phyloP scores from a whole-genome alignment of 129 eudicot genomes.

The Lonicera japonica region DNA sequence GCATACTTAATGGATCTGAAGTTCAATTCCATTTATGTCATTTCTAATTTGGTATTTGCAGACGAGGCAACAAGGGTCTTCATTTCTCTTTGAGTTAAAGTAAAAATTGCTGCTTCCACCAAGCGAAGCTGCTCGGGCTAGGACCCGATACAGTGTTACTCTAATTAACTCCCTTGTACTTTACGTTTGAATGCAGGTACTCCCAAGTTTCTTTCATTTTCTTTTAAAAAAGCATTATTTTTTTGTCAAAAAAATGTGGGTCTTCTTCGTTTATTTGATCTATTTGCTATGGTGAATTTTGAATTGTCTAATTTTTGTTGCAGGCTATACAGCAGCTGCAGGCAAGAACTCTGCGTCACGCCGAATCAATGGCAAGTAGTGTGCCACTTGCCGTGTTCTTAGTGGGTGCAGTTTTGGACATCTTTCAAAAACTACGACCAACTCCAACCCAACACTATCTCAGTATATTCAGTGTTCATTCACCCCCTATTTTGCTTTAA shows the following conservation, averaged over 20 bases:
- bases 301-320: not conserved
- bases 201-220: constrained; percentile 1
- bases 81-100: constrained; percentile 70
- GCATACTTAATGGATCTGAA: too few relatives aligned
- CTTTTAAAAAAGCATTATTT: not conserved
- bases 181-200: constrained; percentile 91
- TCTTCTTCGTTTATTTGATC: too few relatives aligned
- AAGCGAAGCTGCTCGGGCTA: constrained; percentile 66
- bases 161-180: constrained; percentile 95
- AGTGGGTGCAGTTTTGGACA: constrained; percentile 75
- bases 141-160: constrained; percentile 91
- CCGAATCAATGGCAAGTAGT: constrained; percentile 52
- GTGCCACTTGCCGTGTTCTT: constrained; percentile 45
- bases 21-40: not conserved
- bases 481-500: too few relatives aligned
- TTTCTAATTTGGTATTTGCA: constrained; percentile 14
- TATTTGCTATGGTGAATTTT: too few relatives aligned
- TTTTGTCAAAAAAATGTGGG: too few relatives aligned
- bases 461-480: too few relatives aligned
- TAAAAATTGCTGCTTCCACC: constrained; percentile 82
- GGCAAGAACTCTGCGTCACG: constrained; percentile 55
- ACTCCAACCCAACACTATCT: too few relatives aligned
- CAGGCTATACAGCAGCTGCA: constrained; percentile 96
- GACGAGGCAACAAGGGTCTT: constrained; percentile 73
- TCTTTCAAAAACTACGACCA: constrained; percentile 68